A percentile compares a stretch with the other conserved stretches of the same genome.
phyloP scores from a whole-genome alignment of 1,284 basidiomycete genomes.

The Garcileccinum viscosum region DNA sequence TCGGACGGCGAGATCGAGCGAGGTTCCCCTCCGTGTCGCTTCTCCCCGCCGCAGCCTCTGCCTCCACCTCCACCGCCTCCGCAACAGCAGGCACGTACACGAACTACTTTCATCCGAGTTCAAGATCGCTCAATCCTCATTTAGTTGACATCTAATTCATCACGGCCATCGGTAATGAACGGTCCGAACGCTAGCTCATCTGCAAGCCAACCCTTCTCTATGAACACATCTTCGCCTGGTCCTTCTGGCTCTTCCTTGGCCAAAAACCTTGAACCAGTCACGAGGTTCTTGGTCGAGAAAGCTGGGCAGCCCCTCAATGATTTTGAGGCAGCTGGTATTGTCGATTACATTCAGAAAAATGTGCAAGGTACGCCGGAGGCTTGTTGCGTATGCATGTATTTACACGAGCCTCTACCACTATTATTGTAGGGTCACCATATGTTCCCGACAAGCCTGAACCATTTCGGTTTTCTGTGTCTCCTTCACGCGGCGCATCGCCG shows the following conservation, averaged over 20 bases:
- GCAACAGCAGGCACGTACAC: constrained; percentile 37
- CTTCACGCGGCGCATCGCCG: constrained; percentile 52
- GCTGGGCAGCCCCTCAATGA: constrained; percentile 53
- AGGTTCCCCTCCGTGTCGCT: constrained; percentile 28
- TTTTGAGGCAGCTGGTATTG: constrained; percentile 60
- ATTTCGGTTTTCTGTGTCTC: constrained; percentile 64
- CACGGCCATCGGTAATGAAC: constrained; percentile 21
- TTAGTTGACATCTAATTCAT: constrained; percentile 30
- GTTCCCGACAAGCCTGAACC: constrained; percentile 50
- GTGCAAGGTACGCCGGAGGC: constrained; percentile 41
- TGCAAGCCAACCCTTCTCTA: constrained; percentile 26
- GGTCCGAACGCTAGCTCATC: constrained; percentile 19
- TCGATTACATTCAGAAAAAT: constrained; percentile 54
- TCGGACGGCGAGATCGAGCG: constrained; percentile 37
- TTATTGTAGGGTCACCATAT: constrained; percentile 33
- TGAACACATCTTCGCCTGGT: constrained; percentile 17
- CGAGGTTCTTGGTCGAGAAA: constrained; percentile 50
- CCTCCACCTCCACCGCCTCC: constrained; percentile 25
- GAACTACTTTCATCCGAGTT: constrained; percentile 23
- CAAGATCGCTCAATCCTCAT: constrained; percentile 36
- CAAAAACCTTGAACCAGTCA: constrained; percentile 52
- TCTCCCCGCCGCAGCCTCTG: constrained; percentile 24
- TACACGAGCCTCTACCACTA: constrained; percentile 15
- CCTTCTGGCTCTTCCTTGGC: constrained; percentile 37
- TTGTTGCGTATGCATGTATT: constrained; percentile 16